Percentiles rank a stretch among this genome's conserved stretches.
Evolutionary conservation across 2,329 filamentous ascomycete species (phyloP).

Genomic region (Fusarium luffae): DNA sequence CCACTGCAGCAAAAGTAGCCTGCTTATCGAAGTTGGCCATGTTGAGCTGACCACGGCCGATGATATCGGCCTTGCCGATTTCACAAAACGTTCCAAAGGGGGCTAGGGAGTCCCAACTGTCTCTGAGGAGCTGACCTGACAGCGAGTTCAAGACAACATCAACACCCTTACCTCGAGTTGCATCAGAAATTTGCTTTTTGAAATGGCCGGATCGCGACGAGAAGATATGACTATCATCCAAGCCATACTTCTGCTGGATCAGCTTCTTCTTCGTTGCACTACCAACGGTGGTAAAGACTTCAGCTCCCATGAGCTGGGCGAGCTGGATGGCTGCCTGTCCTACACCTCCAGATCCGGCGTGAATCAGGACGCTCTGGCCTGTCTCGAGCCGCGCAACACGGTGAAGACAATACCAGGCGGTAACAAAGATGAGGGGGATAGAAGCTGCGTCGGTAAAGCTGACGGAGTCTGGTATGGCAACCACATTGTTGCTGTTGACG

Average conservation of each 20-base stretch:
- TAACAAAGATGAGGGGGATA: slow-evolving; percentile 10
- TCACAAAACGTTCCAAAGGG: slow-evolving; percentile 7
- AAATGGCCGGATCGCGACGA: background rate
- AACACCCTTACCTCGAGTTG: background rate
- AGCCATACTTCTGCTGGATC: background rate
- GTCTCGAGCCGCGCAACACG: background rate
- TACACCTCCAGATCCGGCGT: slow-evolving; percentile 3
- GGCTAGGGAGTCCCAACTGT: slow-evolving; percentile 5
- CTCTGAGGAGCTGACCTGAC: background rate
- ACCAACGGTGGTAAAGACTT: background rate
- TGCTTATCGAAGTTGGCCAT: slow-evolving; percentile 9
- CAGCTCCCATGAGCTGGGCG: background rate
- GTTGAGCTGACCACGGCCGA: background rate
- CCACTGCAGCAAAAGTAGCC: background rate
- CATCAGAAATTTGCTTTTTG: slow-evolving; percentile 1
- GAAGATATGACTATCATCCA: background rate
- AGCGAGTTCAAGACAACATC: slow-evolving; percentile 4
- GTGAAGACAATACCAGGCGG: slow-evolving; percentile 3
- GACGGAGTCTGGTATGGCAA: background rate
- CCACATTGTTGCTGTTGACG: background rate
- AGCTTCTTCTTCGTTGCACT: background rate
- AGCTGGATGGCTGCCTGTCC: slow-evolving; percentile 5
- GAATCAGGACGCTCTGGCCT: slow-evolving; percentile 4
- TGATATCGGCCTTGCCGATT: slow-evolving; percentile 4
- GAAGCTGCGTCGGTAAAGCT: slow-evolving; percentile 5